A percentile compares a stretch with the other conserved stretches of the same genome.
Conservation (phyloP, 257 asterid genomes). For the Ehretia macrophylla region DNA sequence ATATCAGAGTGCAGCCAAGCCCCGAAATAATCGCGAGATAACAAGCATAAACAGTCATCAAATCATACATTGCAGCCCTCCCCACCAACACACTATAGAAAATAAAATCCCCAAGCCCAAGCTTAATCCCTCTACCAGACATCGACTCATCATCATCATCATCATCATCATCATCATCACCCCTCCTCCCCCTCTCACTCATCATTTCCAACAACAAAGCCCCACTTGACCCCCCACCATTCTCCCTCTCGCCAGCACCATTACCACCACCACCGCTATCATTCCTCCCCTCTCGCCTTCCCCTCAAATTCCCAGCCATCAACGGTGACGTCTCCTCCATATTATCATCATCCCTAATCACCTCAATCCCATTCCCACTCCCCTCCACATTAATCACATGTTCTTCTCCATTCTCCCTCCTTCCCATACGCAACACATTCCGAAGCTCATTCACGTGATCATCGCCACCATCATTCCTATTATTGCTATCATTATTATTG, state of each 20-base stretch:
- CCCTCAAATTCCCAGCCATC: slow-evolving; percentile 44
- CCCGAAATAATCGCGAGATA: slow-evolving; percentile 95
- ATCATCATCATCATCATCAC: slow-evolving; percentile 12
- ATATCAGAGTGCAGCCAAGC: slow-evolving; percentile 81
- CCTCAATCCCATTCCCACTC: slow-evolving; percentile 36
- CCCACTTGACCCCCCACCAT: slow-evolving; percentile 11
- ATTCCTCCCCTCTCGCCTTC: slow-evolving; percentile 12
- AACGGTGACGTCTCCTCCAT: slow-evolving; percentile 56
- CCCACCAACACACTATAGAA: slow-evolving; percentile 95
- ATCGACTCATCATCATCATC: slow-evolving; percentile 21
- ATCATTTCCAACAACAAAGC: slow-evolving; percentile 12
- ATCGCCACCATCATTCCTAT: background rate
- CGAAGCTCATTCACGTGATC: slow-evolving; percentile 10
- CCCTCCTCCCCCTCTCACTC: slow-evolving; percentile 24
- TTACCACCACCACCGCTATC: slow-evolving; percentile 1
- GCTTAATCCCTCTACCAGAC: slow-evolving; percentile 63
- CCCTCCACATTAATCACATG: slow-evolving; percentile 15
- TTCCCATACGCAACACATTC: slow-evolving; percentile 8
- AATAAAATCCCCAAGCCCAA: slow-evolving; percentile 91
- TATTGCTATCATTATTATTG: too few species aligned
- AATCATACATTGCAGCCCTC: slow-evolving; percentile 96
- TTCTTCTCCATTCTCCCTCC: slow-evolving; percentile 22
- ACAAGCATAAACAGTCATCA: slow-evolving; percentile 97
- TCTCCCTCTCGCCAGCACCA: slow-evolving; percentile 7
- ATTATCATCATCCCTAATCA: slow-evolving; percentile 40